Percentiles rank a stretch among this genome's conserved stretches.
Evolutionary conservation across 495 filamentous ascomycete species (phyloP).

Genomic region (Aspergillus avenaceus): DNA sequence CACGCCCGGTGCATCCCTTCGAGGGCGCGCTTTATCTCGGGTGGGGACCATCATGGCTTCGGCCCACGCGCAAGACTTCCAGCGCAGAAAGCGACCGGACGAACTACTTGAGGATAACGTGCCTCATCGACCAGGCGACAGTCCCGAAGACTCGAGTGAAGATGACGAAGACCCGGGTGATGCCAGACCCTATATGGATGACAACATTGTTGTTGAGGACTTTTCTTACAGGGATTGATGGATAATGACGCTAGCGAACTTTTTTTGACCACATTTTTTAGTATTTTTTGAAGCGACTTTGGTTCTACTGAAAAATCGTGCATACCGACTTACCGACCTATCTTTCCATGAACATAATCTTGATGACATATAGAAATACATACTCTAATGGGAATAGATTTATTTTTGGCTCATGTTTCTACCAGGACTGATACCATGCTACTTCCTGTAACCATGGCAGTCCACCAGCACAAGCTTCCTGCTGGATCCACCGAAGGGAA

Average conservation of each 20-base stretch:
- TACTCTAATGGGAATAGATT: neutral
- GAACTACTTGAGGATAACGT: slow-evolving; percentile 21
- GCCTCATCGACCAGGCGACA: slow-evolving; percentile 13
- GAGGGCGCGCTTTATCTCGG: slow-evolving; percentile 36
- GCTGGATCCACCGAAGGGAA: too few species aligned
- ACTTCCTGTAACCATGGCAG: neutral
- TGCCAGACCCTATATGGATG: slow-evolving; percentile 10
- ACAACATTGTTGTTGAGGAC: slow-evolving; percentile 16
- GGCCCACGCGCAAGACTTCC: slow-evolving; percentile 86
- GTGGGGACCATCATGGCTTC: slow-evolving; percentile 60
- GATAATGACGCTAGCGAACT: neutral
- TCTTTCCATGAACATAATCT: neutral
- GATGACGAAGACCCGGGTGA: slow-evolving; percentile 26
- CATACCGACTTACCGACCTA: neutral
- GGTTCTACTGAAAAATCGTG: neutral
- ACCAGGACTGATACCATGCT: neutral
- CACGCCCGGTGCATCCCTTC: slow-evolving; percentile 26
- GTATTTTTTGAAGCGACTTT: neutral
- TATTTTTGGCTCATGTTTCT: neutral
- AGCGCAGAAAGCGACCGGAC: slow-evolving; percentile 59
- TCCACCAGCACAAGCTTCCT: neutral
- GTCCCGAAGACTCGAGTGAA: slow-evolving; percentile 30
- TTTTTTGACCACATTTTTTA: neutral
- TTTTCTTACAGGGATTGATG: slow-evolving; percentile 1
- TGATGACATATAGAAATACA: neutral